Evolutionary conservation across 1,284 basidiomycete genomes (phyloP).

Genomic region (Nidula niveotomentosa): DNA sequence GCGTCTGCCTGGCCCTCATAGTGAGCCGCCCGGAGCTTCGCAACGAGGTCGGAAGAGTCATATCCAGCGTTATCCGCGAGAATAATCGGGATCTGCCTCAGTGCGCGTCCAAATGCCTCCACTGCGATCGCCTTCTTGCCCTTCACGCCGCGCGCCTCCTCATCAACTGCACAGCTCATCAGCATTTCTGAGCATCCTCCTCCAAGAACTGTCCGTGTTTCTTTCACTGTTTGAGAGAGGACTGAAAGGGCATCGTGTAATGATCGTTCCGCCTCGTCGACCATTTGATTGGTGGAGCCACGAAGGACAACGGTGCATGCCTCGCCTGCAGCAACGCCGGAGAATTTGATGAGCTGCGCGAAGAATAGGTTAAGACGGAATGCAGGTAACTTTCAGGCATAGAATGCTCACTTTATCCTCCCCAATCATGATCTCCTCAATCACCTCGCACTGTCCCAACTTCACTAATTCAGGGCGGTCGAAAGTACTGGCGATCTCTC

Average conservation of each 20-base stretch:
- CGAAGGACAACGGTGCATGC: conserved; percentile 99
- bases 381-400: no score
- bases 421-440: conserved; percentile 99
- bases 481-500: conserved; percentile 97
- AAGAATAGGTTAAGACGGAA: not conserved
- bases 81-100: conserved; percentile 95
- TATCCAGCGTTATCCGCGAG: conserved; percentile 98
- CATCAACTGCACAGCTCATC: conserved; percentile 95
- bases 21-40: conserved; percentile 90
- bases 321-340: conserved; percentile 95
- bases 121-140: conserved; percentile 97
- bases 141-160: conserved; percentile 80
- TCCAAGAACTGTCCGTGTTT: conserved; percentile 92
- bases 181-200: conserved; percentile 98
- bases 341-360: conserved; percentile 94
- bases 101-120: conserved; percentile 87
- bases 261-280: conserved; percentile 98
- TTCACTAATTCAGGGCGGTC: conserved; percentile 93
- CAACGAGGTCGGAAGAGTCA: conserved; percentile 95
- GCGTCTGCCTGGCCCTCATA: conserved; percentile 86
- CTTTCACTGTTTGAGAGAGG: conserved; percentile 96
- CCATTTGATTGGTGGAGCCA: conserved; percentile 97
- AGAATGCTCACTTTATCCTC: conserved; percentile 84
- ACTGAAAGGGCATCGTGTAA: conserved; percentile 98
- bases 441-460: conserved; percentile 91